Evolutionary conservation across 345 rosid species (phyloP), one percentile per base, ranked within the genome.

Genomic region (Boechera stricta): DNA sequence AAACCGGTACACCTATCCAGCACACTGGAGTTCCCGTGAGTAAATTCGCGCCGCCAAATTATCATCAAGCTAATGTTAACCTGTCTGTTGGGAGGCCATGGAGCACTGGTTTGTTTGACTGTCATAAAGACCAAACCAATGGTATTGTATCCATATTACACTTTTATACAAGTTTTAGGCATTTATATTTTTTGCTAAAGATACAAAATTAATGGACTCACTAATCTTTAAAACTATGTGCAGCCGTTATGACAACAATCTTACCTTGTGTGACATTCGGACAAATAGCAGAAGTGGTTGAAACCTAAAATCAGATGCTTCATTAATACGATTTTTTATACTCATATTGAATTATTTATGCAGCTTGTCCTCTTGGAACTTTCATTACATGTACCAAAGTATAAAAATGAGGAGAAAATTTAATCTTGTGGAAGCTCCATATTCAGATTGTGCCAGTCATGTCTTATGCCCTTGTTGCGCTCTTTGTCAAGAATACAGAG

Each of bases 221-320:
- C 74, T 52, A 29, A 29, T 59, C 41, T 57, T 48, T 38, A 7
- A 8, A 64, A 56, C 29, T 21, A 32, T 71, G 18, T 71, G 73
- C 58, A 85, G 90, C 85, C 42, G 60, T 83, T 24, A 44, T 78
- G 72, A 80, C 88, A 53, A 51, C 79, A 32, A 55, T 74, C 68
- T 69, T 75, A 21, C 90, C 87, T 21, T 85, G 86, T 67, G 52
- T 81, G 56, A 85, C 90, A 35, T 87, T 81, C 41, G 88, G 90
- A 61, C 85, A 76, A 70, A 83, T 85, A 73, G 75, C 88, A 0
- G 88, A 85, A 79, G 86, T 87, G 4, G 2, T 82, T 52, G 11
- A 42, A 41, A 42, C 15, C 15, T 24, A 1, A 33, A 10, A 32
- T 33, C 31, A 32, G 24, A 53, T 32, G 42, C 45, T 51, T 60